Base-by-base conservation (phyloP, 116 monocot species). In the Phalaenopsis hybrid region DNA sequence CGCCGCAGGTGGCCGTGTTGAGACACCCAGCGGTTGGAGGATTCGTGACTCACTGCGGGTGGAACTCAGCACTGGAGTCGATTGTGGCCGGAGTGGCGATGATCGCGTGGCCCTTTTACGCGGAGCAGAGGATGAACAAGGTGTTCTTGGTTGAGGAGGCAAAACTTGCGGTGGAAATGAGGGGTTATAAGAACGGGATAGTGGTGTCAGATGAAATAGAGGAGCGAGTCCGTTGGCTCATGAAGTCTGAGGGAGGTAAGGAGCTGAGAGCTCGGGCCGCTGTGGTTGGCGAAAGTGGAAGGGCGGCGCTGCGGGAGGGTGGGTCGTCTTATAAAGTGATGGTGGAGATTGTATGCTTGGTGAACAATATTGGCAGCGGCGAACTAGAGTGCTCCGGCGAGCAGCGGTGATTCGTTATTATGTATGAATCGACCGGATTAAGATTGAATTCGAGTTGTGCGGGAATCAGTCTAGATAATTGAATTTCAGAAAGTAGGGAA, bases 41-140 rank as follows among this genome's bases (percentile, higher is more conserved):
- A 43, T 92, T 91, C 82, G 75, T 96, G 72, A 90, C 88, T 46
- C 94, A 96, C 82, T 93, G 92, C 72, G 94, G 96, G 33, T 96
- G 96, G 96, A 96, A 92, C 89, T 93, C 93, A 12, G 82, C 83
- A 44, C 46, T 93, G 81, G 96, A 96, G 86, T 81, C 82, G 23
- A 78, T 79, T 13, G 18, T 21, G 3, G 69, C 83, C 43, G 91
- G 88, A 10, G 86, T 88, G 83, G 83, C 85, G 10, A 81, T 91
- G 65, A 77, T 91, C 23, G 82, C 85, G 8, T 91, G 91, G 91
- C 89, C 91, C n/a, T 67, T 85, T 13, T 85, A 83, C 77, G 87
- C 89, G 20, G 91, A 91, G 46, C 89, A 89, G 81, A 76, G 46
- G 68, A 81, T 86, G 88, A 92, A 88, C 61, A 78, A 81, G 7